Evolutionary conservation across 305 asterid genomes (phyloP).

Genomic region (Solanum hybrid): DNA sequence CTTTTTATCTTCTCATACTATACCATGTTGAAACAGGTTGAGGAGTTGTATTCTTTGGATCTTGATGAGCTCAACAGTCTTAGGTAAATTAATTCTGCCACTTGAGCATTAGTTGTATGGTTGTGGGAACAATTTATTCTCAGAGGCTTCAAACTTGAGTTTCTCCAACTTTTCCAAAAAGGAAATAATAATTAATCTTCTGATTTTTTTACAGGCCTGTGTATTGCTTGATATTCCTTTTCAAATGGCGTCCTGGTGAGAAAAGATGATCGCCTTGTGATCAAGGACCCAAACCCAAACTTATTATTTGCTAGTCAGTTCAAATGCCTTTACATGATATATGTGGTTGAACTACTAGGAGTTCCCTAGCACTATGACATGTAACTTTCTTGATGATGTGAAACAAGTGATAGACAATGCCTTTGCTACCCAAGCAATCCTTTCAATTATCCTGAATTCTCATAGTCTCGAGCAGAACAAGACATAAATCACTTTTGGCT

Average conservation of each 20-base stretch:
- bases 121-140: background rate
- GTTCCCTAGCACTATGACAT: background rate
- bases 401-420: conserved; percentile 80
- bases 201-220: conserved; percentile 47
- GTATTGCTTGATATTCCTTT: conserved; percentile 83
- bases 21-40: conserved; percentile 50
- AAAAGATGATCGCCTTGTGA: conserved; percentile 75
- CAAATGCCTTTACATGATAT: conserved; percentile 10
- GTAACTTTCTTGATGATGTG: background rate
- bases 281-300: conserved; percentile 83
- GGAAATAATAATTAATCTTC: background rate
- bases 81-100: conserved; percentile 30
- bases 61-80: conserved; percentile 71
- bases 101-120: background rate
- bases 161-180: background rate
- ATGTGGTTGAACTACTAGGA: background rate
- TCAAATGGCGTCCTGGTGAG: conserved; percentile 92
- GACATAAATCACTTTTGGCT: background rate
- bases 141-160: background rate
- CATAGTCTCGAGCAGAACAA: background rate
- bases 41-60: conserved; percentile 89
- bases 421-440: conserved; percentile 94
- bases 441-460: conserved; percentile 61
- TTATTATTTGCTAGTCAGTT: conserved; percentile 95
- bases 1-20: background rate